A percentile compares a stretch with the other conserved stretches of the same genome.
phyloP scores from a whole-genome alignment of 495 filamentous ascomycete genomes.

The Beverwykella pulmonaria region DNA sequence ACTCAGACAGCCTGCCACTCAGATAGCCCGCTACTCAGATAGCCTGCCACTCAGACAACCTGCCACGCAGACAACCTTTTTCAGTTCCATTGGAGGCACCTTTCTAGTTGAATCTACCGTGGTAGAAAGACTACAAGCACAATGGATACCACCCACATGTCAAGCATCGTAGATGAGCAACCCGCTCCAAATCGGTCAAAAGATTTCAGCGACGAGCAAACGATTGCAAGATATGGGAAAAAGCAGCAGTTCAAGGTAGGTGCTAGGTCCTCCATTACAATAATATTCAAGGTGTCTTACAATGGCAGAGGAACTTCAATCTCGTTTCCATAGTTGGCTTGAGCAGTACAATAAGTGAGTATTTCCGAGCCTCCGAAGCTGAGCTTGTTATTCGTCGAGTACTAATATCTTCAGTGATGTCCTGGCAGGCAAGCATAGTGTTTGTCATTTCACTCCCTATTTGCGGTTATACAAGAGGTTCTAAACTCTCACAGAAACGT shows the following conservation, averaged over 20 bases:
- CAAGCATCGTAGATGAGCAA: background rate
- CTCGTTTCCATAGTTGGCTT: slow-evolving; percentile 22
- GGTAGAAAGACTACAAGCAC: background rate
- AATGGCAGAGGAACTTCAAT: slow-evolving; percentile 18
- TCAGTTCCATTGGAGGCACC: background rate
- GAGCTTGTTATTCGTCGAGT: background rate
- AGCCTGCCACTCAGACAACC: background rate
- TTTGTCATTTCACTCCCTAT: background rate
- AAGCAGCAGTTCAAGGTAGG: slow-evolving; percentile 20
- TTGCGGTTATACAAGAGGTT: background rate
- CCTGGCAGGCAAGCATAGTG: slow-evolving; percentile 20
- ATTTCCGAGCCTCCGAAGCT: background rate
- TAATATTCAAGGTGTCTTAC: background rate
- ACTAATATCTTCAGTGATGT: slow-evolving; percentile 6
- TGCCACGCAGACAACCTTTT: background rate
- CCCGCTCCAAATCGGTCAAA: background rate
- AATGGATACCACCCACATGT: background rate
- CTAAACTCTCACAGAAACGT: background rate
- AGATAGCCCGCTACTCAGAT: background rate
- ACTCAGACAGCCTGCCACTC: no score
- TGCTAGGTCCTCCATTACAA: background rate
- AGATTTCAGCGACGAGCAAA: slow-evolving; percentile 16
- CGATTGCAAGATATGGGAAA: slow-evolving; percentile 23
- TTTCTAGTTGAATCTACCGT: background rate
- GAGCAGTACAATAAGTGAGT: slow-evolving; percentile 19